Evolutionary conservation across 345 rosid genomes (phyloP).

Genomic region (Aquilaria sinensis): DNA sequence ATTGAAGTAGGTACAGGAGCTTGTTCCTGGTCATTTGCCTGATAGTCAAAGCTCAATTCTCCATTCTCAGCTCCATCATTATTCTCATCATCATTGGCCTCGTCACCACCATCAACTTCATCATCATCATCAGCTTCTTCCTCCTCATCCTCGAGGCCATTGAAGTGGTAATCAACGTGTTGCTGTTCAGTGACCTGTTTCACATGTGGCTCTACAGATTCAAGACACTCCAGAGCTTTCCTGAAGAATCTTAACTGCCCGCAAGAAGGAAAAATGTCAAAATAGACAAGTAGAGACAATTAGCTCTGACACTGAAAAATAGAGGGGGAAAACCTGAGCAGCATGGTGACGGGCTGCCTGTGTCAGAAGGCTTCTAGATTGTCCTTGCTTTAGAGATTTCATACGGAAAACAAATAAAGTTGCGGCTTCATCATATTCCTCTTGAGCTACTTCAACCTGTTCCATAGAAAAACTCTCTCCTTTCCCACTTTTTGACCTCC

Average conservation of each 20-base stretch:
- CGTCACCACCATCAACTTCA: slow-evolving; percentile 35
- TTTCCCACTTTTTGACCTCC: slow-evolving; percentile 67
- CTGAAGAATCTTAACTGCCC: slow-evolving; percentile 75
- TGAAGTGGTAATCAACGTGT: slow-evolving; percentile 87
- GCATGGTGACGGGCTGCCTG: slow-evolving; percentile 99
- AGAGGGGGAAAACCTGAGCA: slow-evolving; percentile 73
- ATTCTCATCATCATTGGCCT: slow-evolving; percentile 42
- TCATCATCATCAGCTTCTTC: slow-evolving; percentile 42
- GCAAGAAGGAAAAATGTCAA: slow-evolving; percentile 15
- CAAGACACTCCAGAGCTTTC: slow-evolving; percentile 80
- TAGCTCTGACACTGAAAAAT: slow-evolving; percentile 1
- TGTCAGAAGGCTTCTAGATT: slow-evolving; percentile 90
- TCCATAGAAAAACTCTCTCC: slow-evolving; percentile 57
- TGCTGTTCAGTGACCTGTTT: slow-evolving; percentile 55
- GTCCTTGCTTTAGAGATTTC: slow-evolving; percentile 93
- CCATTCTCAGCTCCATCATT: slow-evolving; percentile 54
- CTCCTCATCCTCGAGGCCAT: slow-evolving; percentile 67
- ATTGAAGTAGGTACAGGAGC: slow-evolving; percentile 43
- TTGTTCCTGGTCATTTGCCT: slow-evolving; percentile 42
- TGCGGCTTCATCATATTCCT: slow-evolving; percentile 82
- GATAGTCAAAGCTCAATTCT: slow-evolving; percentile 78
- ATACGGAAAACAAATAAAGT: slow-evolving; percentile 83
- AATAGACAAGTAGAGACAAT: neutral
- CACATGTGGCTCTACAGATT: slow-evolving; percentile 76
- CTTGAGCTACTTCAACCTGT: slow-evolving; percentile 72